A percentile compares a stretch with the other conserved stretches of the same genome.
phyloP scores from a whole-genome alignment of 495 filamentous ascomycete species.

The Podospora conica region DNA sequence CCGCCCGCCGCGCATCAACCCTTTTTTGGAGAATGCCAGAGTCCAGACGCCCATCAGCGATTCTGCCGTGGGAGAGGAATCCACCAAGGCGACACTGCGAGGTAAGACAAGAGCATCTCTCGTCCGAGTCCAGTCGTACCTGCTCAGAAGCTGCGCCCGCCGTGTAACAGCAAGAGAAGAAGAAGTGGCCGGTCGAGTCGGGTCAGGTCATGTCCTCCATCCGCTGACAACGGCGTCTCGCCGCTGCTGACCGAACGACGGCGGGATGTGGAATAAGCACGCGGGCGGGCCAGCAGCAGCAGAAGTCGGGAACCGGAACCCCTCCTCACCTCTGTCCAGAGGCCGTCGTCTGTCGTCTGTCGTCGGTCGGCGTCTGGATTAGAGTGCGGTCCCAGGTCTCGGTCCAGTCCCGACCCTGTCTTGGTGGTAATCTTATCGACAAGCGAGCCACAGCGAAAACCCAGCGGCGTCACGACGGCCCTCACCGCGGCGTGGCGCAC shows the following conservation, averaged over 20 bases:
- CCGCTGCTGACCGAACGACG: background rate
- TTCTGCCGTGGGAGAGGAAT: background rate
- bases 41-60: too few relatives aligned
- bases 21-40: background rate
- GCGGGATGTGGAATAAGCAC: background rate
- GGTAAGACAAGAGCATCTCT: background rate
- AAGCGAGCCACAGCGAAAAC: background rate
- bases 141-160: background rate
- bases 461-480: background rate
- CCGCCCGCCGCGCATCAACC: background rate
- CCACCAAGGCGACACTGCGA: background rate
- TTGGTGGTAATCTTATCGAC: background rate
- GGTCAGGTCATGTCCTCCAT: background rate
- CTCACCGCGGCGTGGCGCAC: constrained; percentile 4
- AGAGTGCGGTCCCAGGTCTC: constrained; percentile 5
- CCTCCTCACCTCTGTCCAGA: too few relatives aligned
- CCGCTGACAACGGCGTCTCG: background rate
- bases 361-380: constrained; percentile 2
- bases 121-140: background rate
- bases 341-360: background rate
- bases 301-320: background rate
- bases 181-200: background rate
- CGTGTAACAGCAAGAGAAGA: background rate
- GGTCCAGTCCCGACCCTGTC: background rate
- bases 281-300: too few relatives aligned